Evolutionary conservation across 2,329 filamentous ascomycete species (phyloP), one percentile per base, ranked within the genome.

Genomic region (Trichoderma sp.): DNA sequence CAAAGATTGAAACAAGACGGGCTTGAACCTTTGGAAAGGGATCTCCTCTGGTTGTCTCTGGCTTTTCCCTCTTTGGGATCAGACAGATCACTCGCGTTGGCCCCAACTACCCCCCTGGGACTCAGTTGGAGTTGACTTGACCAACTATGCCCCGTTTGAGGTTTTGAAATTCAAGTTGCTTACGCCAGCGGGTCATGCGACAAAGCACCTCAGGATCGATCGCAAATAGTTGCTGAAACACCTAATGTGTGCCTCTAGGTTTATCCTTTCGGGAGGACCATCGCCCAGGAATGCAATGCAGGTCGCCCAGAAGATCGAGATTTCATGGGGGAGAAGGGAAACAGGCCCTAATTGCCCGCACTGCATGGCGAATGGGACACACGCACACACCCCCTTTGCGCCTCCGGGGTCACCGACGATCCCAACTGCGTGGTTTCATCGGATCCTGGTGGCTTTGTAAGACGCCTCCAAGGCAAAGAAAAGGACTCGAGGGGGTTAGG

Each of bases 381-480:
- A 38, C 63, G n/a, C 27, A 27, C 35, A 29, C 64, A 35, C 56
- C 18, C 56, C 68, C 24, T 21, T 62, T 38, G 27, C 31, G 35
- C 59, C 38, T 45, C 68, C 68, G 68, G 68, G 68, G 29, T 64
- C 56, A 72, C 68, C 68, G 68, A 72, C 59, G 59, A 72, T 72
- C 68, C 68, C 68, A 72, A 45, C 56, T 63, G 27, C 27, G 56
- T 50, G 68, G n/a, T 63, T 45, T 71, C 53, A 45, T 31, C 27
- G 35, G 35, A 21, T 45, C 56, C 68, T 24, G n/a, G 68, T 60
- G 56, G 60, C 68, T 38, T 72, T 63, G 35, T 50, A 63, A 72
- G 68, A 72, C 68, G 68, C 68, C 68, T 72, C 68, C 68, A 35
- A 18, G 29, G 53, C n/a, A 18, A 56, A 41, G 35, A 38, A 33